A percentile compares a stretch with the other conserved stretches of the same genome.
These are phyloP conservation scores for Colletotrichum echinochloae DNA, from an alignment of 2,329 filamentous ascomycete genomes.

Conservation along the genomic window DNA sequence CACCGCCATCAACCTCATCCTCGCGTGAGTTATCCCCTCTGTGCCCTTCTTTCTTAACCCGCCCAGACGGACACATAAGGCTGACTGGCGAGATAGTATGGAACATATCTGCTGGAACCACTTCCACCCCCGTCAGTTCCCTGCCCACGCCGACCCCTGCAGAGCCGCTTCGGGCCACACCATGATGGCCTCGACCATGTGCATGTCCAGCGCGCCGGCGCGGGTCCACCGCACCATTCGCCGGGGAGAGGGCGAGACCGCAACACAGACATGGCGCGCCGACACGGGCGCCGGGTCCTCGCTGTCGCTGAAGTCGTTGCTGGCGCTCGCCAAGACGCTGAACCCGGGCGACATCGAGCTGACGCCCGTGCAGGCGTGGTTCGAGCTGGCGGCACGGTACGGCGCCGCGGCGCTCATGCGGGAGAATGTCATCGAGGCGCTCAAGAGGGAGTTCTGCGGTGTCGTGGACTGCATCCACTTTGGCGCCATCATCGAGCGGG, in stretches of 20 bases:
- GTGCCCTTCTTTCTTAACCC: no score
- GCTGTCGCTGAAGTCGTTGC: constrained; percentile 57
- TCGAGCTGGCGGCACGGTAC: constrained; percentile 60
- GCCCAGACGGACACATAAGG: not conserved
- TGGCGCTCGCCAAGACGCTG: constrained; percentile 59
- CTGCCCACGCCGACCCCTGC: constrained; percentile 48
- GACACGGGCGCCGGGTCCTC: constrained; percentile 44
- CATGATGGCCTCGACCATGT: constrained; percentile 58
- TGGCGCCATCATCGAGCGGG: constrained; percentile 61
- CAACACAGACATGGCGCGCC: constrained; percentile 49
- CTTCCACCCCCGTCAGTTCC: constrained; percentile 56
- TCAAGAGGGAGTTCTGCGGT: constrained; percentile 57
- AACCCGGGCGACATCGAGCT: constrained; percentile 58
- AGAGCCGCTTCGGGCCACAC: constrained; percentile 54
- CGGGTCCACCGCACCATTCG: constrained; percentile 46
- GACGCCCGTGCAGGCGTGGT: constrained; percentile 67
- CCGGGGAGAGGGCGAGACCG: constrained; percentile 19
- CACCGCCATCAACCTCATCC: constrained; percentile 64
- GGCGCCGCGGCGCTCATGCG: constrained; percentile 54
- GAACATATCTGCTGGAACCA: constrained; percentile 67
- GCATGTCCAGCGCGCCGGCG: constrained; percentile 55
- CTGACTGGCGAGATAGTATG: constrained; percentile 50
- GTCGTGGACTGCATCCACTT: constrained; percentile 61
- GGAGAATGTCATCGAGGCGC: constrained; percentile 48
- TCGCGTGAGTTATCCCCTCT: constrained; percentile 55